A percentile compares a stretch with the other conserved stretches of the same genome.
phyloP scores from a whole-genome alignment of 2,329 filamentous ascomycete genomes.

The Talaromyces rugulosus region DNA sequence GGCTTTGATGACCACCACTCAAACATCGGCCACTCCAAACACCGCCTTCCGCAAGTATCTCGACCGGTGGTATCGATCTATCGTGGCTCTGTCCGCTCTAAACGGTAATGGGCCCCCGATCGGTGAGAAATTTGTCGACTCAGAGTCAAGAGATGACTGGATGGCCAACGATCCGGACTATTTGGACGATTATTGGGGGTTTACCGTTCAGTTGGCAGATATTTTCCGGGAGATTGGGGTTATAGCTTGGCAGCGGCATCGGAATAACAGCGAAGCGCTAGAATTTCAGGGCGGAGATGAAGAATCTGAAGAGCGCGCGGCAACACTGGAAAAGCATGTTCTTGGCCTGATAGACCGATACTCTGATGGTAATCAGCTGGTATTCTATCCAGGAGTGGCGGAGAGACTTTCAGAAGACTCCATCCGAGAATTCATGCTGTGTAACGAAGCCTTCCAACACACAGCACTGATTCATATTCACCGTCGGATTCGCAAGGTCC shows the following conservation, averaged over 20 bases:
- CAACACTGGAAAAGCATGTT: constrained; percentile 30
- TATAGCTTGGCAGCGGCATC: constrained; percentile 29
- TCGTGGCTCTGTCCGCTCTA: constrained; percentile 38
- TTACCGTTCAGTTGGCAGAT: constrained; percentile 34
- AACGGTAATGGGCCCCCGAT: constrained; percentile 36
- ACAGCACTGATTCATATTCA: constrained; percentile 42
- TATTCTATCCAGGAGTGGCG: constrained; percentile 33
- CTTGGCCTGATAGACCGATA: constrained; percentile 31
- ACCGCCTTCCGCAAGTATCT: constrained; percentile 34
- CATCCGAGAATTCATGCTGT: constrained; percentile 34
- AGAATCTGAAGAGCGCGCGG: constrained; percentile 26
- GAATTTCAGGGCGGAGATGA: constrained; percentile 11
- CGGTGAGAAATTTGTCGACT: constrained; percentile 21
- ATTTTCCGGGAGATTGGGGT: constrained; percentile 38
- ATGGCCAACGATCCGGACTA: constrained; percentile 26
- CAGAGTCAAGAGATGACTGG: constrained; percentile 13
- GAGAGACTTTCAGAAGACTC: constrained; percentile 28
- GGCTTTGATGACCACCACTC: constrained; percentile 30
- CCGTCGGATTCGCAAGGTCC: constrained; percentile 31
- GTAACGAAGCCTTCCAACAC: constrained; percentile 42
- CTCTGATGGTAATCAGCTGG: constrained; percentile 22
- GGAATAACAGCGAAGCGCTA: constrained; percentile 13
- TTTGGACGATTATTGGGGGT: constrained; percentile 41
- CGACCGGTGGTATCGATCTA: constrained; percentile 39
- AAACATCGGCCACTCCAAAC: constrained; percentile 21